phyloP scores from a whole-genome alignment of 495 filamentous ascomycete species.

The Melanomma pulvis-pyrius region DNA sequence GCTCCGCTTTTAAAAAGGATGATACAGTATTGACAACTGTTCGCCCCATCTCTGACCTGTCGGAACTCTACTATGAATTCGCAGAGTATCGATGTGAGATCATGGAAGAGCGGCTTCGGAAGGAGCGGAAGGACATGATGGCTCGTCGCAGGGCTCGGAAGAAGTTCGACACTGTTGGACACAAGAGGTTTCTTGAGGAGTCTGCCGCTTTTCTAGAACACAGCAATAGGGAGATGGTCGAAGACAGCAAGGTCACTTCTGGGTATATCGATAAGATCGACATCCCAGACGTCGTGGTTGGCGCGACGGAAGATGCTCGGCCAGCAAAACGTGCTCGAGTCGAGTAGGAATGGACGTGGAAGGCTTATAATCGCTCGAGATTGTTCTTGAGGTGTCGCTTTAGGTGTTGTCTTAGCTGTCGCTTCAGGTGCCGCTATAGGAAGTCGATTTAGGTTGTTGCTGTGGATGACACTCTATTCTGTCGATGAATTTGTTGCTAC shows the following conservation, averaged over 20 bases:
- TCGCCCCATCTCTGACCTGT: constrained; percentile 64
- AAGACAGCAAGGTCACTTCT: constrained; percentile 55
- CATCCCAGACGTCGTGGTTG: constrained; percentile 38
- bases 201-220: constrained; percentile 59
- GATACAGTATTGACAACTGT: constrained; percentile 70
- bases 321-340: constrained; percentile 31
- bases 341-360: constrained; percentile 3
- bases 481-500: neutral
- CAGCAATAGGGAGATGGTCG: constrained; percentile 61
- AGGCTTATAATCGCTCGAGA: neutral
- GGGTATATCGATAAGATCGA: constrained; percentile 53
- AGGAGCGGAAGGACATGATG: constrained; percentile 47
- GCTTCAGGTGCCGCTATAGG: constrained; percentile 1
- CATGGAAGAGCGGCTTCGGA: constrained; percentile 56
- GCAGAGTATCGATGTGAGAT: constrained; percentile 72
- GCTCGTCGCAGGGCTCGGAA: constrained; percentile 39
- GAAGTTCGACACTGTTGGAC: constrained; percentile 45
- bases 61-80: constrained; percentile 72
- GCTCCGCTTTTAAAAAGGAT: constrained; percentile 60
- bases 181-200: constrained; percentile 51
- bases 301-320: constrained; percentile 14
- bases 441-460: constrained; percentile 4
- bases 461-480: constrained; percentile 1
- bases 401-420: neutral
- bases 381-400: neutral